phyloP scores from a whole-genome alignment of 2,329 filamentous ascomycete species.

The Trichoderma arundinaceum region DNA sequence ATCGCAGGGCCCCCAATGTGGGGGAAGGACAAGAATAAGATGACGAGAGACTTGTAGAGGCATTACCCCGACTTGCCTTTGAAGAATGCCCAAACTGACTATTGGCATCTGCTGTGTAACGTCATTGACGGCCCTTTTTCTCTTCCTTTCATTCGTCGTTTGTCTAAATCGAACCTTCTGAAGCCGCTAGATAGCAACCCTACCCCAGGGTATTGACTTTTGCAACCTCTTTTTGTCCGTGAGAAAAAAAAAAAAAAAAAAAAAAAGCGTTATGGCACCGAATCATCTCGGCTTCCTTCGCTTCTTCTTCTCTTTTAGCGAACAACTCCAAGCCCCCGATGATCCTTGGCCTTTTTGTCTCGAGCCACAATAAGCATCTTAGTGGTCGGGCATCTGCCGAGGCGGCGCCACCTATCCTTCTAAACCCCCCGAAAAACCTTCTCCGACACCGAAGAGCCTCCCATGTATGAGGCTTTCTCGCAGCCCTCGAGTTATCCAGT shows the following conservation, averaged over 20 bases:
- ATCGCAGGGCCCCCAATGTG: constrained; percentile 13
- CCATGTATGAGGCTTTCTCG: no score
- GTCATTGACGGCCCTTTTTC: neutral
- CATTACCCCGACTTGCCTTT: neutral
- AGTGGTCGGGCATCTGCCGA: constrained; percentile 4
- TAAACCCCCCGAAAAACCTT: neutral
- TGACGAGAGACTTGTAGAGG: neutral
- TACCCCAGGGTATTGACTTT: neutral
- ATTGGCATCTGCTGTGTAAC: constrained; percentile 2
- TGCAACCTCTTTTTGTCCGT: neutral
- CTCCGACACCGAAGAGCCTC: neutral
- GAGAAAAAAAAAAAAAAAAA: no score
- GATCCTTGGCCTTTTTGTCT: neutral
- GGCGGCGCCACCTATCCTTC: neutral
- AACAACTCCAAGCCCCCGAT: neutral
- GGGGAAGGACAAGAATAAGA: constrained; percentile 2
- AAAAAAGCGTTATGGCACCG: neutral
- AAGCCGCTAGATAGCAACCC: neutral
- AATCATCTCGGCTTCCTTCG: neutral
- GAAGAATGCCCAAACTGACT: neutral
- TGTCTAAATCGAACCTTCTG: neutral
- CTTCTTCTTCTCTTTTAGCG: neutral
- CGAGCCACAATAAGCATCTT: neutral
- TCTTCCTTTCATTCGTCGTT: neutral
- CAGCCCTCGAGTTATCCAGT: constrained; percentile 6